Base-by-base conservation (phyloP, 352 stramenopile species). In the Pythium brachiatum region DNA sequence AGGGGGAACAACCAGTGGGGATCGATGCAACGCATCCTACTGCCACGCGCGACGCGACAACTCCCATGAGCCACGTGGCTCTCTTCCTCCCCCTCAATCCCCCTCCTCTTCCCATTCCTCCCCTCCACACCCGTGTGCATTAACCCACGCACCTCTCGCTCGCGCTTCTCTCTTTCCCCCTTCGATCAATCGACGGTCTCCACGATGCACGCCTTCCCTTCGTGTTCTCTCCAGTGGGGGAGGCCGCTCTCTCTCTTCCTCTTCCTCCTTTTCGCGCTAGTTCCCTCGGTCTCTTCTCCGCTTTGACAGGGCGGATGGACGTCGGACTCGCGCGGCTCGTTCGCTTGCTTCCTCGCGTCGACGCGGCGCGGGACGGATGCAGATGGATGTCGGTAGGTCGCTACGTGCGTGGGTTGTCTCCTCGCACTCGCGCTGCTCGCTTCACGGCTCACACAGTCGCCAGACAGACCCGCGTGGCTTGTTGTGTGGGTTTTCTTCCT, bases 401-500 rank as follows among this genome's bases (percentile, higher is more conserved):
- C 5, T 11, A 34, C 5, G 29, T 34, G 5, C 29, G 29, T 34
- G 29, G 29, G 44, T 23, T 34, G 21, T 52, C 31, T 39, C 55
- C 53, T 36, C 51, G 21, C 52, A 4, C 18, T 34, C 8, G 29
- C 27, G 18, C 41, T 59, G 27, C 15, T 58, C 23, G 56, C 44
- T 51, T 34, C 29, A 34, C n/a, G n/a, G 56, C 43, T 70, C 41
- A 23, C 21, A 51, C 53, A 36, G 27, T 58, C 52, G 29, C 29
- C 32, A 32, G n/a, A 27, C 55, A 47, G 57, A 36, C 62, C 41
- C 29, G 47, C 59, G 62, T 60, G 53, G 61, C 66, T 51, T 64
- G 58, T 62, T 68, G 11, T 20, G 36, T 57, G 51, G 21, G 34
- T 60, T 72, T 68, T 72, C 65, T 72, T 72, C 55, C 65, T 72